phyloP scores from a whole-genome alignment of 2,329 filamentous ascomycete genomes.

The Colletotrichum eleusines region DNA sequence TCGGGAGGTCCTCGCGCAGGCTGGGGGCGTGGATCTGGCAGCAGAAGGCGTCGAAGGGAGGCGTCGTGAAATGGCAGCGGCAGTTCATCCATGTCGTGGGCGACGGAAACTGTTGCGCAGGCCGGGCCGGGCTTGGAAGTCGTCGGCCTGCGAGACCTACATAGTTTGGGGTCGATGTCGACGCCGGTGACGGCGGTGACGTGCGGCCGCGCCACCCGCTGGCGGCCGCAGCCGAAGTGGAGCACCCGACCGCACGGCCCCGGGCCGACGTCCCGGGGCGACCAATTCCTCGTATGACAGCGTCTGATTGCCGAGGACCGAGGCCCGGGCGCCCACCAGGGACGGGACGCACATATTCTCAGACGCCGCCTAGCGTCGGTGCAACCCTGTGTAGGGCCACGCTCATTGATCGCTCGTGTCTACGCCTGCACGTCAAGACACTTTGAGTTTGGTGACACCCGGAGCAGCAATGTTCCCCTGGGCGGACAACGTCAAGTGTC shows the following conservation, averaged over 20 bases:
- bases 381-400: slow-evolving; percentile 49
- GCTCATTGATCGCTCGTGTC: not conserved
- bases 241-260: slow-evolving; percentile 60
- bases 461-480: not conserved
- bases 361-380: slow-evolving; percentile 67
- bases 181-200: slow-evolving; percentile 65
- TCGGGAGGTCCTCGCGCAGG: slow-evolving; percentile 62
- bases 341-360: slow-evolving; percentile 71
- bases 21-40: slow-evolving; percentile 70
- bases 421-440: not conserved
- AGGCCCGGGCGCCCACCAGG: slow-evolving; percentile 63
- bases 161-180: slow-evolving; percentile 67
- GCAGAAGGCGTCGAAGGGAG: slow-evolving; percentile 65
- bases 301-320: slow-evolving; percentile 64
- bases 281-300: slow-evolving; percentile 65
- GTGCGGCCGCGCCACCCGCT: slow-evolving; percentile 66
- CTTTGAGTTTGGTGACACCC: not conserved
- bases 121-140: slow-evolving; percentile 58
- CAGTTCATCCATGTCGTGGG: slow-evolving; percentile 64
- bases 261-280: slow-evolving; percentile 59
- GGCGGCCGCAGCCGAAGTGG: slow-evolving; percentile 65
- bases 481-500: not conserved
- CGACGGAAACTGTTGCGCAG: slow-evolving; percentile 61
- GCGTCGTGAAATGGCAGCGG: slow-evolving; percentile 63
- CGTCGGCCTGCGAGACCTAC: slow-evolving; percentile 60